Evolutionary conservation across 2,329 filamentous ascomycete genomes (phyloP).

Genomic region (Ilyonectria sp.): DNA sequence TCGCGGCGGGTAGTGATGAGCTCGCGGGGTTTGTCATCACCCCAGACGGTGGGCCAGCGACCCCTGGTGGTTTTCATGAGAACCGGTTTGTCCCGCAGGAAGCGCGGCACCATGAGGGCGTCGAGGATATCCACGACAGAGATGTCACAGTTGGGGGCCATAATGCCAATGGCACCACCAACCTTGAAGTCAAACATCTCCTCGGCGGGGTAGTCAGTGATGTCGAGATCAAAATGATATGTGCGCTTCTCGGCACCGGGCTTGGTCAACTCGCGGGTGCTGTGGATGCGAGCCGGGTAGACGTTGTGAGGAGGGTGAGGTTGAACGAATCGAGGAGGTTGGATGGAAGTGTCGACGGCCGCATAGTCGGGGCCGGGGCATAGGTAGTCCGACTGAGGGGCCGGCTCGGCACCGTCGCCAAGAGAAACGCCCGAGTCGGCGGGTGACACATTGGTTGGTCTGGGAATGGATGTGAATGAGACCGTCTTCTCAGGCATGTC

Average conservation of each 20-base stretch:
- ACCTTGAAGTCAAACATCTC: constrained; percentile 93
- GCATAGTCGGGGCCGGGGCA: constrained; percentile 55
- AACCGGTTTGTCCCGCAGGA: constrained; percentile 87
- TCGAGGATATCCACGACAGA: constrained; percentile 90
- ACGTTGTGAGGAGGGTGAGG: constrained; percentile 95
- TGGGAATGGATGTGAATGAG: constrained; percentile 74
- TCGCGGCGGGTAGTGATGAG: constrained; percentile 92
- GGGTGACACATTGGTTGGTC: constrained; percentile 52
- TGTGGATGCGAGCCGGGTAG: constrained; percentile 89
- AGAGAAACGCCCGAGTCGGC: constrained; percentile 66
- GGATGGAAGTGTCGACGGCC: constrained; percentile 70
- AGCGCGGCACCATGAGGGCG: constrained; percentile 83
- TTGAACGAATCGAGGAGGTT: constrained; percentile 91
- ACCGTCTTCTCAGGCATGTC: constrained; percentile 83
- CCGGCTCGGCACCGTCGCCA: constrained; percentile 51
- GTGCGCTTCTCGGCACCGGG: constrained; percentile 95
- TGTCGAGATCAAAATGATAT: constrained; percentile 96
- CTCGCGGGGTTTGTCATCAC: constrained; percentile 86
- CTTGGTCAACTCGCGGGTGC: constrained; percentile 88
- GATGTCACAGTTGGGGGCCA: constrained; percentile 84
- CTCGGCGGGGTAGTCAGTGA: constrained; percentile 93
- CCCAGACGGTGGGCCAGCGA: constrained; percentile 98
- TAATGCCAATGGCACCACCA: constrained; percentile 93
- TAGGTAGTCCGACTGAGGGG: constrained; percentile 37
- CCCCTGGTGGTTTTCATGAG: constrained; percentile 84